Conservation (phyloP, 1,284 basidiomycete species). For the Sanghuangporus baumii region DNA sequence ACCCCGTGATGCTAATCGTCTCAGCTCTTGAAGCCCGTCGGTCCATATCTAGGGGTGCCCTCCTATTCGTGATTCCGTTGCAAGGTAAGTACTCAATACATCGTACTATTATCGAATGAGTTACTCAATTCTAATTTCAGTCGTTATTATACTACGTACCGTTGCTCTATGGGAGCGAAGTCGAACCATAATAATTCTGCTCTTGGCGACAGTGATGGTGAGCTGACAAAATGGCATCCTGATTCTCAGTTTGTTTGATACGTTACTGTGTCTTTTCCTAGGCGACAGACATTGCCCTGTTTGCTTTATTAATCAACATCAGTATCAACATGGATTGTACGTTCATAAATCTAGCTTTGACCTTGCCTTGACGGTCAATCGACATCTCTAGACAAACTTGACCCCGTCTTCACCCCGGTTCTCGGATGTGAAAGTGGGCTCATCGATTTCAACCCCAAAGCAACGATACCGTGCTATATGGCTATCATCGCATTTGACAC, state of each 20-base stretch:
- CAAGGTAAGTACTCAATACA: constrained; percentile 4
- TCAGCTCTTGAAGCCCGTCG: not conserved
- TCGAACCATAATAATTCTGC: constrained; percentile 2
- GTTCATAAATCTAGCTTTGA: not conserved
- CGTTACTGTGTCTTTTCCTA: not conserved
- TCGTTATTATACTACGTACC: constrained; percentile 13
- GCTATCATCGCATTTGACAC: constrained; percentile 16
- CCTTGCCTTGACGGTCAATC: not conserved
- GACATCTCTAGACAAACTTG: not conserved
- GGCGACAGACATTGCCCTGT: not conserved
- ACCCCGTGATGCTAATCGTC: not conserved
- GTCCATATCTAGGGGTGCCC: constrained; percentile 5
- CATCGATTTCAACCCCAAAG: constrained; percentile 8
- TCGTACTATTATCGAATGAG: not conserved
- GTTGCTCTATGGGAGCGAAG: constrained; percentile 13
- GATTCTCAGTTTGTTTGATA: not conserved
- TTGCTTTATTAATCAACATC: not conserved
- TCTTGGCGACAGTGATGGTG: constrained; percentile 2
- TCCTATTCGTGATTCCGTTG: constrained; percentile 11
- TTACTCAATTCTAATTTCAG: not conserved
- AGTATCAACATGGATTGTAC: not conserved
- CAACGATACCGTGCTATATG: constrained; percentile 7
- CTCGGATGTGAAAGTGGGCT: constrained; percentile 14
- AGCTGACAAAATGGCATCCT: not conserved
- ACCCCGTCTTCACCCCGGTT: not conserved